These are phyloP conservation scores for Zizania latifolia DNA, from an alignment of 176 grass and related monocot species.

Conservation along the genomic window DNA sequence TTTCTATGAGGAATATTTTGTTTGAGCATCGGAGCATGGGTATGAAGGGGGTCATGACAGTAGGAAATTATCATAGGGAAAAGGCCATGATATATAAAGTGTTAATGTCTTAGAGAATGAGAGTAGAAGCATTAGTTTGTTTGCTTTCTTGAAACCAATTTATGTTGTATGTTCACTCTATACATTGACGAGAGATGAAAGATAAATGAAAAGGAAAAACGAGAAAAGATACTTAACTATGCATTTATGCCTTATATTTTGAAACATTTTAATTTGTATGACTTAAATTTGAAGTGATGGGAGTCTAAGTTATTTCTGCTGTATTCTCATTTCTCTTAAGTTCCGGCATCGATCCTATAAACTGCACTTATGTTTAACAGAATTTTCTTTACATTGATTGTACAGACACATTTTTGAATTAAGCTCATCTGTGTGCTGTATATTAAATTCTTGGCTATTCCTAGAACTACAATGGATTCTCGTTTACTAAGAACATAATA, in stretches of 20 bases:
- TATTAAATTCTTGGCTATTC: neutral
- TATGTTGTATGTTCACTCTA: neutral
- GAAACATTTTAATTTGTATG: neutral
- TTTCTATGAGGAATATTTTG: neutral
- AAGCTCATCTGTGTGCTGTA: neutral
- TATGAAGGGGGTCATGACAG: neutral
- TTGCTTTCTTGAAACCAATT: neutral
- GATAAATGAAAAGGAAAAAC: neutral
- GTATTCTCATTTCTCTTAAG: neutral
- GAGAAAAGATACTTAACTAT: neutral
- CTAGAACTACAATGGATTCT: neutral
- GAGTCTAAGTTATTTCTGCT: neutral
- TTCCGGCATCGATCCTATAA: neutral
- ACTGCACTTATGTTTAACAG: neutral
- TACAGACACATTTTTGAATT: neutral
- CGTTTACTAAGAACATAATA: neutral
- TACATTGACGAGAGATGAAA: neutral
- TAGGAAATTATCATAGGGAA: neutral
- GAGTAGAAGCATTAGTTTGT: neutral
- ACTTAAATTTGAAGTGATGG: neutral
- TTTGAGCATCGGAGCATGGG: neutral
- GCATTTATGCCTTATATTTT: neutral
- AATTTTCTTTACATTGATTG: neutral
- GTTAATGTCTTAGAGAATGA: neutral
- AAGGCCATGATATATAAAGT: neutral